Evolutionary conservation across 257 asterid species (phyloP), one percentile per base, ranked within the genome.

Genomic region (Leptodermis oblonga): DNA sequence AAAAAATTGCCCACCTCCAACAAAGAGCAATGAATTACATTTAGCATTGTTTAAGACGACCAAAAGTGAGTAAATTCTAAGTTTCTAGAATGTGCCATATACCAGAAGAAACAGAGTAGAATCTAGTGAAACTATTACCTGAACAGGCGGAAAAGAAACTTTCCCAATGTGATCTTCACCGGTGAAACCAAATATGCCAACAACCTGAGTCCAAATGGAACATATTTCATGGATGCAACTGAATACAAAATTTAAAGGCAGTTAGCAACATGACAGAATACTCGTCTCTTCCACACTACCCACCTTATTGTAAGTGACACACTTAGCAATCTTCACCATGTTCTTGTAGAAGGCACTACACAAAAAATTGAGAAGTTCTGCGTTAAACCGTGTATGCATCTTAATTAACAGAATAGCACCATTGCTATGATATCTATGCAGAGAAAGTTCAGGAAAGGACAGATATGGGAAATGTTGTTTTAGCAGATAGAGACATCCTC

Each of bases 101-200:
- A 71, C 18, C 17, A 39, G 36, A 55, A 26, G 56, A n/a, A 33
- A 61, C 17, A 20, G 30, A 10, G 28, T 20, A 68, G 14, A 49
- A 33, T 53, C 34, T 14, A 39, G 55, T 18, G 43, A 69, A 73
- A 62, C 63, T 22, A 33, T 66, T 77, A 93, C 99, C 99, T 93
- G 99, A 69, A 93, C 82, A 31, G 99, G 92, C 26, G 99, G 99
- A 72, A 93, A 93, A 85, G 88, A 73, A 77, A 86, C 86, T 83
- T 90, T 93, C 39, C 97, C 99, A 41, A 93, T 93, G 86, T 90
- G 96, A 76, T 93, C 99, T 80, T 93, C 99, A 52, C 97, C 97
- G 37, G 74, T 83, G 80, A 93, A 93, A 77, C 99, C 99, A 76
- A 93, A 93, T 62, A 93, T 90, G 51, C 96, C 96, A 46, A 85